Evolutionary conservation across 2,329 filamentous ascomycete genomes (phyloP).

Genomic region (Colletotrichum horii): DNA sequence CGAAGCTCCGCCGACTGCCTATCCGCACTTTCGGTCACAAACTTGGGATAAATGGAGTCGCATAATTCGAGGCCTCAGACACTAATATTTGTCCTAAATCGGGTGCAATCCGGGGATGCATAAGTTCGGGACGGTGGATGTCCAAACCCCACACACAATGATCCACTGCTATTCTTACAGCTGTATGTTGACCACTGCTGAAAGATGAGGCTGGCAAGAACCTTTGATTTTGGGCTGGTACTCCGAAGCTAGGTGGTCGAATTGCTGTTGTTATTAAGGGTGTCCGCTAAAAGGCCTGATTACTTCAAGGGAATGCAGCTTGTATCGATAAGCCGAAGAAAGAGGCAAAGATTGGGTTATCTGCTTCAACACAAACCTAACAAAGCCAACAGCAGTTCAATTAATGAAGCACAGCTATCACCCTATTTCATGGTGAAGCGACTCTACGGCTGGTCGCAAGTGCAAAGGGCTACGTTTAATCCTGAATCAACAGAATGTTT

Average conservation of each 20-base stretch:
- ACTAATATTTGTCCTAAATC: background rate
- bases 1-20: background rate
- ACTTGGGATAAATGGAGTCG: background rate
- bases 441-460: background rate
- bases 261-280: too few relatives aligned
- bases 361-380: background rate
- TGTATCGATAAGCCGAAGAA: background rate
- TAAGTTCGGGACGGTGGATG: background rate
- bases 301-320: background rate
- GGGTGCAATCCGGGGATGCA: background rate
- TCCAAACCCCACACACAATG: too few relatives aligned
- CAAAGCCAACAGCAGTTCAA: background rate
- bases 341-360: background rate
- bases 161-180: too few relatives aligned
- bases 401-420: background rate
- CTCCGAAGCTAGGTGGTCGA: too few relatives aligned
- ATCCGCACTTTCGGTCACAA: background rate
- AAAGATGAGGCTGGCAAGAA: too few relatives aligned
- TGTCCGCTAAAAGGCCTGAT: background rate
- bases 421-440: background rate
- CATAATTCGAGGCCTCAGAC: background rate
- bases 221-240: too few relatives aligned
- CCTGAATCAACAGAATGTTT: background rate
- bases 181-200: too few relatives aligned
- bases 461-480: too few relatives aligned